Base-by-base conservation (phyloP, 1,139 yeast genomes). In the Lodderomyces pseudojiufengensis region DNA sequence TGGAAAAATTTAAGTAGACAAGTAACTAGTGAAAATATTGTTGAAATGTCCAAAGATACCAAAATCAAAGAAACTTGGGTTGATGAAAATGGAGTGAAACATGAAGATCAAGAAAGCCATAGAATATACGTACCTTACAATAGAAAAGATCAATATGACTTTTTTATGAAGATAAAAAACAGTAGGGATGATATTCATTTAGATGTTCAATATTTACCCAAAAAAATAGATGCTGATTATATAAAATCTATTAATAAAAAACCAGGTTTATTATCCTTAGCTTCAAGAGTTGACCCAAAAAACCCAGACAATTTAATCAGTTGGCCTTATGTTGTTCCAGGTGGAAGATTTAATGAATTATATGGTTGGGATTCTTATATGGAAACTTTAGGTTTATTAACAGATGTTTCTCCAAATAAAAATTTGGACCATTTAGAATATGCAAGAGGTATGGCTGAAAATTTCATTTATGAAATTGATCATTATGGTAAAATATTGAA, bases 311-410 rank as follows among this genome's bases (percentile, higher is more conserved):
- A 73, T 14, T 57, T 85, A 34, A 65, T 74, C 29, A 86, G 87
- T 23, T 81, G 77, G 51, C 96, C 96, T 0, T 92, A 90, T 56
- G 85, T 87, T 15, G 98, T 92, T 9, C 98, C 98, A 1, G 98
- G 98, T 11, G 98, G 98, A 14, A 69, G 98, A 44, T 92, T 92
- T 60, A 94, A 94, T 59, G 98, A 92, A 60, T 73, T 88, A 38
- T 92, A 92, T 52, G 98, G 98, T 7, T 92, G 98, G 98, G 98
- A 92, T 58, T 87, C 97, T 2, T 92, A 92, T 55, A 84, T 94
- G 83, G 92, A 84, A 54, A 78, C 95, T 0, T 61, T 90, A 23
- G 98, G 98, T 1, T 67, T 92, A 34, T 59, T 92, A 28, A 73
- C 78, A 11, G 86, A 85, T 51, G 80, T 76, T 20, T 70, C 78